Percentiles rank a stretch among this genome's conserved stretches.
Conservation (phyloP, 2,329 filamentous ascomycete species). For the Elsinoe australis region DNA sequence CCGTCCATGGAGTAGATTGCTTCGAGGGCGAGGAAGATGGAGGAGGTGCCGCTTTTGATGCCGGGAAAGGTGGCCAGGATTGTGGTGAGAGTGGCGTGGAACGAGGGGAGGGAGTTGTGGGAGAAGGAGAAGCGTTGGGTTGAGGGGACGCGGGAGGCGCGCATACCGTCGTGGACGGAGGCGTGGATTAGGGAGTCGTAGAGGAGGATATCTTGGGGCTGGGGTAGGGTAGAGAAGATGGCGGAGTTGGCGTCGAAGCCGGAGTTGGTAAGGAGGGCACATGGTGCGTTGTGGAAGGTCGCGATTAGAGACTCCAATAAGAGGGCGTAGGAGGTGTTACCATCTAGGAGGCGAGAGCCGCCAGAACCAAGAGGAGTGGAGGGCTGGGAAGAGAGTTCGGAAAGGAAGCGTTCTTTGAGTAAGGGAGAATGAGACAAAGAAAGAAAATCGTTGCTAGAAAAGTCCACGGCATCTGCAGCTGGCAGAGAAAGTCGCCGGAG, state of each 20-base stretch:
- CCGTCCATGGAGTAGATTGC: slow-evolving; percentile 79
- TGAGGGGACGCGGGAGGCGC: slow-evolving; percentile 15
- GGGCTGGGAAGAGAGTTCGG: slow-evolving; percentile 35
- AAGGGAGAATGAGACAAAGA: slow-evolving; percentile 45
- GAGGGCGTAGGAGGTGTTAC: slow-evolving; percentile 55
- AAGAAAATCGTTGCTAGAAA: slow-evolving; percentile 60
- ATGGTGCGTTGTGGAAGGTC: slow-evolving; percentile 50
- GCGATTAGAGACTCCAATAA: slow-evolving; percentile 53
- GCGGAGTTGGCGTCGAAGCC: slow-evolving; percentile 45
- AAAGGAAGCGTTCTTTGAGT: slow-evolving; percentile 44
- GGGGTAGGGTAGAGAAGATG: slow-evolving; percentile 42
- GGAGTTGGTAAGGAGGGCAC: slow-evolving; percentile 54
- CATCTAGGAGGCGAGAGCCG: slow-evolving; percentile 57
- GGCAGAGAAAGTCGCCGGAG: slow-evolving; percentile 43
- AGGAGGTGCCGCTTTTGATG: slow-evolving; percentile 36
- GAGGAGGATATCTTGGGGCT: slow-evolving; percentile 47
- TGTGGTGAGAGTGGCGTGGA: slow-evolving; percentile 28
- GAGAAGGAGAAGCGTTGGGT: slow-evolving; percentile 37
- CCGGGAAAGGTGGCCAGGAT: slow-evolving; percentile 27
- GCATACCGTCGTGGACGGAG: slow-evolving; percentile 36
- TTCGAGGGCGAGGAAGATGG: slow-evolving; percentile 63
- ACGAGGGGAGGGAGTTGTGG: slow-evolving; percentile 47
- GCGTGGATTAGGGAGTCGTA: slow-evolving; percentile 73
- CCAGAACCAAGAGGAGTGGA: slow-evolving; percentile 49
- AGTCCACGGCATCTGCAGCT: slow-evolving; percentile 42